Conservation (phyloP, 441 rosid species). For the Corymbia calophylla region DNA sequence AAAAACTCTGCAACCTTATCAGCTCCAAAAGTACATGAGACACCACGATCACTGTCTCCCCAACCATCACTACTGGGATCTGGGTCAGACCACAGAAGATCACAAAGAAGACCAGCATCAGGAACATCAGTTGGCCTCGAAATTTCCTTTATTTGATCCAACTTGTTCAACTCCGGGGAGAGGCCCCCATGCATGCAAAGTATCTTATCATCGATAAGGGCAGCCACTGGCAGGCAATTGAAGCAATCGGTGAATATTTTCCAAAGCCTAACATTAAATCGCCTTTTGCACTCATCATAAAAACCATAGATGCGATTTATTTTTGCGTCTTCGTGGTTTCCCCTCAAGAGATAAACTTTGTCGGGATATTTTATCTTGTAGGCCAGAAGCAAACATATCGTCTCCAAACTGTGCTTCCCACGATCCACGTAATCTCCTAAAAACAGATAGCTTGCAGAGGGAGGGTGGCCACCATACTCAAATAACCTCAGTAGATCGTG, state of each 20-base stretch:
- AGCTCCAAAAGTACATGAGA: slow-evolving; percentile 89
- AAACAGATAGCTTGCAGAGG: slow-evolving; percentile 82
- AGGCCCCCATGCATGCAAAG: slow-evolving; percentile 98
- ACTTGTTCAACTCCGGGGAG: slow-evolving; percentile 70
- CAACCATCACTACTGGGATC: slow-evolving; percentile 71
- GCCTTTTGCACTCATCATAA: slow-evolving; percentile 94
- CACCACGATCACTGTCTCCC: slow-evolving; percentile 90
- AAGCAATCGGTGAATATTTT: slow-evolving; percentile 92
- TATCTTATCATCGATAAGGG: slow-evolving; percentile 84
- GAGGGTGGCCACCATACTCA: slow-evolving; percentile 88
- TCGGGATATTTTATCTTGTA: slow-evolving; percentile 83
- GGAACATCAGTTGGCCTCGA: slow-evolving; percentile 89
- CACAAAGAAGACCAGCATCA: slow-evolving; percentile 90
- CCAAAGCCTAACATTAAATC: slow-evolving; percentile 97
- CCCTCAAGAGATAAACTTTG: slow-evolving; percentile 70
- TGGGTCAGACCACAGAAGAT: slow-evolving; percentile 99
- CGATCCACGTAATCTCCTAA: slow-evolving; percentile 96
- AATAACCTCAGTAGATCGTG: slow-evolving; percentile 86
- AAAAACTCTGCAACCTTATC: slow-evolving; percentile 73
- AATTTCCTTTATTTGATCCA: slow-evolving; percentile 75
- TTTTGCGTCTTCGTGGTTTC: slow-evolving; percentile 98
- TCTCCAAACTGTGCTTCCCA: slow-evolving; percentile 96
- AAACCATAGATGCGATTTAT: slow-evolving; percentile 93
- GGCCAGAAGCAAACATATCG: slow-evolving; percentile 91
- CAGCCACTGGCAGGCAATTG: slow-evolving; percentile 90